Conservation (phyloP, 192 early-diverging fungal species). For the Rhizophagus clarus region DNA sequence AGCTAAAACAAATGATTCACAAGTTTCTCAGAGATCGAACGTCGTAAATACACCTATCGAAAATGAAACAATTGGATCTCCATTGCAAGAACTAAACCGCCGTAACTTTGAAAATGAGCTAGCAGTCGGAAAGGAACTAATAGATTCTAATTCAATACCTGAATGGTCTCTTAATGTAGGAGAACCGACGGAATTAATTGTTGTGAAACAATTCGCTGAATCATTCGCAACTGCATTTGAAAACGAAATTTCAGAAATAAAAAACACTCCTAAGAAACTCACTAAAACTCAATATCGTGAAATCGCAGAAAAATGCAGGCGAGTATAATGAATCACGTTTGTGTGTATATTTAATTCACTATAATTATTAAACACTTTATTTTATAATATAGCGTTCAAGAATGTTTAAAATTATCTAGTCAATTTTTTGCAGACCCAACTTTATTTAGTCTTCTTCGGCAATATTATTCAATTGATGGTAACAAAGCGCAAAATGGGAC, state of each 20-base stretch:
- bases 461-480: background rate
- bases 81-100: no score
- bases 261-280: background rate
- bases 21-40: no score
- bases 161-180: background rate
- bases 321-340: background rate
- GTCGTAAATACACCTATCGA: no score
- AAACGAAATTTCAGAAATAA: background rate
- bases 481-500: no score
- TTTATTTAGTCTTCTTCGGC: slow-evolving; percentile 23
- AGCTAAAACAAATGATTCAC: no score
- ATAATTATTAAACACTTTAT: background rate
- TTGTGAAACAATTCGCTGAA: slow-evolving; percentile 20
- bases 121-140: no score
- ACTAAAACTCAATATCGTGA: background rate
- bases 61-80: no score
- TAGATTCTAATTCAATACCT: no score
- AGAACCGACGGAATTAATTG: slow-evolving; percentile 11
- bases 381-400: slow-evolving; percentile 1
- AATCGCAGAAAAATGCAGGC: slow-evolving; percentile 23
- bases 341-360: background rate
- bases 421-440: slow-evolving; percentile 28
- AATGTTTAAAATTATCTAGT: slow-evolving; percentile 17
- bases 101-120: no score
- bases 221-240: background rate